These are phyloP conservation scores for Cryptosporidium canis DNA, from an alignment of 169 alveolate species.

Conservation along the genomic window DNA sequence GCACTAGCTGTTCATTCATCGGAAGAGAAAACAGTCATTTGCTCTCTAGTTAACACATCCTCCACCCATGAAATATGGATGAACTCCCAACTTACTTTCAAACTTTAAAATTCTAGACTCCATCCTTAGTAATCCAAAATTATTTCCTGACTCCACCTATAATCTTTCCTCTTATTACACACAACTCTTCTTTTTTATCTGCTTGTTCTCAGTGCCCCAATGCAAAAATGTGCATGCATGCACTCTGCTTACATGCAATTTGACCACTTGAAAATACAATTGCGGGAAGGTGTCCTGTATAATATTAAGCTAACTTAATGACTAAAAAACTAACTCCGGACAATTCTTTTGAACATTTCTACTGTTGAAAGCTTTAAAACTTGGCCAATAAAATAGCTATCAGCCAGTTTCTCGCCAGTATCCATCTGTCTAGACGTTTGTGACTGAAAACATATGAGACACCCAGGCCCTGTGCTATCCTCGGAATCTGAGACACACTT, in stretches of 20 bases:
- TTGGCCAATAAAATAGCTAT: not conserved
- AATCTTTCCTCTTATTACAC: not conserved
- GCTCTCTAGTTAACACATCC: not conserved
- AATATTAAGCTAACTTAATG: not conserved
- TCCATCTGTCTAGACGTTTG: not conserved
- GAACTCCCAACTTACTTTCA: conserved; percentile 49
- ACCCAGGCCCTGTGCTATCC: not conserved
- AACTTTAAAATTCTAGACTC: conserved; percentile 53
- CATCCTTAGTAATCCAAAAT: not conserved
- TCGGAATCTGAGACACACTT: not conserved
- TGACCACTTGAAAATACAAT: not conserved
- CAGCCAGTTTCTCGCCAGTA: not conserved
- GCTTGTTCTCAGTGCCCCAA: not conserved
- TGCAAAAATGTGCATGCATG: not conserved
- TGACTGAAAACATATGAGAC: not conserved
- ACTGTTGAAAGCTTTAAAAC: not conserved
- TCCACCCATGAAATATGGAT: not conserved
- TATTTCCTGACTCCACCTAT: not conserved
- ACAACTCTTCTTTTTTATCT: not conserved
- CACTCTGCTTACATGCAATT: not conserved
- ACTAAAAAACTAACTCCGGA: not conserved
- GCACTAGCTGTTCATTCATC: conserved; percentile 9
- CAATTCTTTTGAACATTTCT: not conserved
- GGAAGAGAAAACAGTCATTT: not conserved
- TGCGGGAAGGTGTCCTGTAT: too few relatives aligned